These are phyloP conservation scores for Colletotrichum liriopes DNA, from an alignment of 2,329 filamentous ascomycete species.

Conservation along the genomic window DNA sequence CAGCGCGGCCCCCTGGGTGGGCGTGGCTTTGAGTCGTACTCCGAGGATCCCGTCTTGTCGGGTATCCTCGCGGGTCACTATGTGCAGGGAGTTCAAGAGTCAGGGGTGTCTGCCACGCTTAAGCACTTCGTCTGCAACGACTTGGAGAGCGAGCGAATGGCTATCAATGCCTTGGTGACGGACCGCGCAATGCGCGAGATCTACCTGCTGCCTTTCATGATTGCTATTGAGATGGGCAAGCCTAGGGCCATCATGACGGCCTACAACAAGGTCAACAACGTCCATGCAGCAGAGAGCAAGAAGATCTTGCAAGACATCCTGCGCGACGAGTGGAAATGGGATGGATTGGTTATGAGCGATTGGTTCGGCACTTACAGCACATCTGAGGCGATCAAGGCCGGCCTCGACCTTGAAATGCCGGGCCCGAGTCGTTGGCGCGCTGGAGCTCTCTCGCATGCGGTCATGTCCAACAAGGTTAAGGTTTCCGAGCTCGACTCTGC, in stretches of 20 bases:
- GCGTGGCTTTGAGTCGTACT: slow-evolving; percentile 72
- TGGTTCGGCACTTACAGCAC: slow-evolving; percentile 73
- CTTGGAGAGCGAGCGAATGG: slow-evolving; percentile 71
- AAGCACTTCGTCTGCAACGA: slow-evolving; percentile 76
- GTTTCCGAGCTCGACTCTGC: slow-evolving; percentile 67
- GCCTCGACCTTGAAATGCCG: slow-evolving; percentile 58
- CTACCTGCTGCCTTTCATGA: slow-evolving; percentile 71
- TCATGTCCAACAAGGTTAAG: slow-evolving; percentile 70
- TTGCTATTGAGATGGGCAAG: slow-evolving; percentile 66
- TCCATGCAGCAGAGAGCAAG: slow-evolving; percentile 54
- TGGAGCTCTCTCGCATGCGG: slow-evolving; percentile 65
- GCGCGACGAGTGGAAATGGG: slow-evolving; percentile 71
- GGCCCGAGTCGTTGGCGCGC: slow-evolving; percentile 52
- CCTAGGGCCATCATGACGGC: slow-evolving; percentile 71
- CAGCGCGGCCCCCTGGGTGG: slow-evolving; percentile 72
- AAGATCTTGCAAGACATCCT: slow-evolving; percentile 66
- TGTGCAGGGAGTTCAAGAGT: slow-evolving; percentile 69
- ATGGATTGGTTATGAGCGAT: slow-evolving; percentile 72
- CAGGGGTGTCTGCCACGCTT: slow-evolving; percentile 69
- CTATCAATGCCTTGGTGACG: slow-evolving; percentile 68
- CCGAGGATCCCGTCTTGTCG: slow-evolving; percentile 71
- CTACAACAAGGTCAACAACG: slow-evolving; percentile 60
- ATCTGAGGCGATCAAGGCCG: slow-evolving; percentile 45
- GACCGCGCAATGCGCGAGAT: slow-evolving; percentile 72
- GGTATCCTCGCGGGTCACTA: slow-evolving; percentile 69